Base-by-base conservation (phyloP, 2,329 filamentous ascomycete species). In the Tolypocladium inflatum region DNA sequence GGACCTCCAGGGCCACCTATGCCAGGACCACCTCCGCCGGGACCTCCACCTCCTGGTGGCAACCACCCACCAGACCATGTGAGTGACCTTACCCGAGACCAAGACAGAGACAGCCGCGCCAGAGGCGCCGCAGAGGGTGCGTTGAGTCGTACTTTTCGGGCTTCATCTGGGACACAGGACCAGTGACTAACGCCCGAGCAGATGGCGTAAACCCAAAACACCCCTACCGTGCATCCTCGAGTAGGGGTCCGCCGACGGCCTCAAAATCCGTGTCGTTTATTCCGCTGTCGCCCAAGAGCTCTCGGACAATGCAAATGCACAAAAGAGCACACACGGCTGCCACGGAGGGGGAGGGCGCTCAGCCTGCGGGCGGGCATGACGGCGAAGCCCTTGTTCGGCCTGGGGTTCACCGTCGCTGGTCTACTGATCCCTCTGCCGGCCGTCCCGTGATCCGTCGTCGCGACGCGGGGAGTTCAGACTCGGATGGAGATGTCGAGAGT, bases 271-370 rank as follows among this genome's bases (percentile, higher is more conserved):
- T 81, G 1, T 63, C 69, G 2, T 82, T 80, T 57, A 72, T 75
- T 2, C 79, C 79, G 0, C 64, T 82, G 45, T 81, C 79, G 3
- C 79, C 79, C 0, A 74, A 77, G 56, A 80, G 78, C 19, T 75
- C 75, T 0, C 73, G 68, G 57, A 79, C 78, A 0, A 74, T 80
- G 64, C 68, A 71, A 23, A 67, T 71, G 33, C 78, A 79, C 59
- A 73, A 66, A 43, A 65, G 66, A 39, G 67, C 71, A 15, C 72
- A 76, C 23, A 67, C 65, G 30, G 59, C 66, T n/a, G 64, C 66
- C 4, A 61, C 62, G 26, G 60, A 62, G 19, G 62, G 58, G 48
- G 64, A 65, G 26, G 55, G 19, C 30, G 39, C 43, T 21, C 57
- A 66, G 54, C 21, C 64, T 43, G 19, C 4, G 10, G 58, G 56